phyloP scores from a whole-genome alignment of 345 rosid genomes.

The Linum lewisii region DNA sequence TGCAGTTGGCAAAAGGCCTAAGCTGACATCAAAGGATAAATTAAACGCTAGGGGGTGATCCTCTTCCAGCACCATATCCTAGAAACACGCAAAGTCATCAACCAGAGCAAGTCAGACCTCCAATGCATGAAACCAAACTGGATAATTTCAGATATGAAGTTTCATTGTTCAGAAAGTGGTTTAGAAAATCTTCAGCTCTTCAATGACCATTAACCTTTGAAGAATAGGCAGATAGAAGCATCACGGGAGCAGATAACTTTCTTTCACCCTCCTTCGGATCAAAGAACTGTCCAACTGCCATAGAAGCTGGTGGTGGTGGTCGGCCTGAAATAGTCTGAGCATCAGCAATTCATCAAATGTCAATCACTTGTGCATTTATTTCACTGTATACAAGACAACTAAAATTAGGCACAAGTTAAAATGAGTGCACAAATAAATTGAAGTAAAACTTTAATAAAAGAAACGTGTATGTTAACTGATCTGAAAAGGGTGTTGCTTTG shows the following conservation, averaged over 20 bases:
- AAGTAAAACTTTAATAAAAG: too few relatives aligned
- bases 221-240: constrained; percentile 65
- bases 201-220: constrained; percentile 41
- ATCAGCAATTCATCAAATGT: constrained; percentile 24
- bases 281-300: constrained; percentile 98
- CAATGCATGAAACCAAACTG: constrained; percentile 13
- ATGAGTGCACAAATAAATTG: background rate
- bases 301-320: constrained; percentile 98
- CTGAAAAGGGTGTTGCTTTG: background rate
- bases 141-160: constrained; percentile 6
- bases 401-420: constrained; percentile 1
- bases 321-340: constrained; percentile 78
- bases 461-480: too few relatives aligned
- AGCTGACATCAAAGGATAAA: constrained; percentile 66
- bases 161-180: constrained; percentile 4
- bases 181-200: constrained; percentile 13
- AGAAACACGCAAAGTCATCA: constrained; percentile 24
- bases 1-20: constrained; percentile 77
- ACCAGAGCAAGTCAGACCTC: constrained; percentile 18
- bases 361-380: constrained; percentile 13
- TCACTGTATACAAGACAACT: constrained; percentile 10
- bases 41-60: constrained; percentile 86
- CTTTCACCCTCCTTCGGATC: constrained; percentile 66
- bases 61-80: constrained; percentile 71
- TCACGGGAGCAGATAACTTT: constrained; percentile 49